phyloP scores from a whole-genome alignment of 2,329 filamentous ascomycete genomes.

The Arthrobotrys sinensis region DNA sequence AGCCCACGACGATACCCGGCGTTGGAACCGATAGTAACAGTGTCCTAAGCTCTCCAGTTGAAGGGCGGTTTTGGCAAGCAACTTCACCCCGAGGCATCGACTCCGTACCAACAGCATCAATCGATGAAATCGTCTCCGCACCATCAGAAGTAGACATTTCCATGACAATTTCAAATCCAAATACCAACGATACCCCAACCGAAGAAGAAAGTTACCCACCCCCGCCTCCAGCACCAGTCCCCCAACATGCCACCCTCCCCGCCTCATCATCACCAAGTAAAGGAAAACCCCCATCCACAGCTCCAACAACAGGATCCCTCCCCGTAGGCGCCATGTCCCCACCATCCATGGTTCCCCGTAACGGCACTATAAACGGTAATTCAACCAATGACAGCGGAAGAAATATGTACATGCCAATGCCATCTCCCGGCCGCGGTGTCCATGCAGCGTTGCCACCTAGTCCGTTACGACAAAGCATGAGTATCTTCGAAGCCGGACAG shows the following conservation, averaged over 20 bases:
- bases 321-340: constrained; percentile 39
- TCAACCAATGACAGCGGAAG: constrained; percentile 12
- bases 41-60: constrained; percentile 32
- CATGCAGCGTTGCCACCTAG: constrained; percentile 53
- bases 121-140: constrained; percentile 26
- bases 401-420: constrained; percentile 55
- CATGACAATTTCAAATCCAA: constrained; percentile 16
- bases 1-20: constrained; percentile 1
- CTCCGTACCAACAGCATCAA: background rate
- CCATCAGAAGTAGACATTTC: constrained; percentile 21
- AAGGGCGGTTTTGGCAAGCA: constrained; percentile 29
- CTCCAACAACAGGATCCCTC: background rate
- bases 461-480: constrained; percentile 60
- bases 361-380: background rate
- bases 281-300: constrained; percentile 4
- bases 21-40: constrained; percentile 23
- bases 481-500: constrained; percentile 41
- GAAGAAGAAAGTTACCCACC: constrained; percentile 39
- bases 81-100: constrained; percentile 16
- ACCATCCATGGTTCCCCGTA: constrained; percentile 15
- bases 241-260: constrained; percentile 53
- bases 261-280: constrained; percentile 31
- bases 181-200: background rate
- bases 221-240: constrained; percentile 48
- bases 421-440: constrained; percentile 39